Conservation (phyloP, 2,329 filamentous ascomycete species). For the Pseudofabraea citricarpa region DNA sequence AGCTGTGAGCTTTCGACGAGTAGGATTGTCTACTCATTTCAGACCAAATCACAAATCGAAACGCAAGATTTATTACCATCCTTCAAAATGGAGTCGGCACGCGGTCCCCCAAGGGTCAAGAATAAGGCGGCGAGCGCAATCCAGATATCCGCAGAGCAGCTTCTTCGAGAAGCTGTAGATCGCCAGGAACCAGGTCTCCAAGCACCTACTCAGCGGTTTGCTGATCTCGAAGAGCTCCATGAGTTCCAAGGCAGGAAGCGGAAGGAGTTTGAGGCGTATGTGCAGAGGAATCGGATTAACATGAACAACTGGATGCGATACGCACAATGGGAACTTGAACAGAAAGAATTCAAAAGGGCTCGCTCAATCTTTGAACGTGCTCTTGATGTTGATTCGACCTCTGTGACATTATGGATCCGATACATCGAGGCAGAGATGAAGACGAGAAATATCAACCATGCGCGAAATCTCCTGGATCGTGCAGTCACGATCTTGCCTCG, state of each 20-base stretch:
- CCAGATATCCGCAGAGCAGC: constrained; percentile 94
- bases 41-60: too few species aligned
- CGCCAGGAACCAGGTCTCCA: constrained; percentile 85
- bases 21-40: too few species aligned
- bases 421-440: constrained; percentile 98
- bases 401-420: constrained; percentile 81
- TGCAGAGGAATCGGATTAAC: constrained; percentile 87
- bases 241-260: constrained; percentile 95
- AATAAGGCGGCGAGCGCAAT: constrained; percentile 93
- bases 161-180: constrained; percentile 94
- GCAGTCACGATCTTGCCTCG: constrained; percentile 89
- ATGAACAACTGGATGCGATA: constrained; percentile 99
- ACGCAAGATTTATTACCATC: too few species aligned
- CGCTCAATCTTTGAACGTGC: constrained; percentile 92
- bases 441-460: constrained; percentile 91
- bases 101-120: constrained; percentile 93
- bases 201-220: constrained; percentile 90
- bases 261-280: constrained; percentile 97
- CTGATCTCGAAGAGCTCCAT: constrained; percentile 94
- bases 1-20: too few species aligned
- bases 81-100: constrained; percentile 75
- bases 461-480: constrained; percentile 86
- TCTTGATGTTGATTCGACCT: constrained; percentile 85
- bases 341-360: constrained; percentile 92
- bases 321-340: constrained; percentile 94